Evolutionary conservation across 2,329 filamentous ascomycete species (phyloP), one percentile per base, ranked within the genome.

Genomic region (Gaeumannomyces tritici): DNA sequence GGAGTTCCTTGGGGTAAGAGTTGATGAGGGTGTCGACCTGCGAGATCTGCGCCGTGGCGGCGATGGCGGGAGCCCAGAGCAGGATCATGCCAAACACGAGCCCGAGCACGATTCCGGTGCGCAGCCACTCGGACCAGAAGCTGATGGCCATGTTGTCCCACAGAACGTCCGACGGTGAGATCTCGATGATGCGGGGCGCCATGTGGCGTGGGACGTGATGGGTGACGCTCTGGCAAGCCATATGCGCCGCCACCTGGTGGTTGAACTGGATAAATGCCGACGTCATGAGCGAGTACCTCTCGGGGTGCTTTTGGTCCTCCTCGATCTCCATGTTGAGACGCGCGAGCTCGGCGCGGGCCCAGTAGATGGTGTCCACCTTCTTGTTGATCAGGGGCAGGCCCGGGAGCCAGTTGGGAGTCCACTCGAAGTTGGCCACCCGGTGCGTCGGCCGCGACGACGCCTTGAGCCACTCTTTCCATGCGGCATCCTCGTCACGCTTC

Each of bases 181-280:
- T 92, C 72, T 99, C 95, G n/a, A 96, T 89, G 55, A 90, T 83
- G 31, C 95, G 86, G 0, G 95, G 95, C 1, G 91, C 84, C 95
- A 99, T 99, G 57, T 96, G 90, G 68, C 90, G 90, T 1, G 95
- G 95, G 1, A 96, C 75, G 69, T 99, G 95, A 72, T 98, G 92
- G 54, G 89, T 92, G 57, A 96, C 82, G 59, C 91, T 87, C 73
- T 99, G 95, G 72, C 92, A 97, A 63, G 93, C 95, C 95, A 99
- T 98, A 70, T 99, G 95, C 0, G 95, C 95, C 7, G 93, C 93
- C 1, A 97, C 90, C 72, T 99, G 95, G 71, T 97, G 89, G 70
- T 99, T 96, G 81, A 99, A 99, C 72, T 99, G 95, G 65, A 99
- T 92, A 69, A 99, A 99, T 0, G 95, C 95, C 0, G 93, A 96